Evolutionary conservation across 495 filamentous ascomycete genomes (phyloP), one percentile per base, ranked within the genome.

Genomic region (Aspergillus diversus): DNA sequence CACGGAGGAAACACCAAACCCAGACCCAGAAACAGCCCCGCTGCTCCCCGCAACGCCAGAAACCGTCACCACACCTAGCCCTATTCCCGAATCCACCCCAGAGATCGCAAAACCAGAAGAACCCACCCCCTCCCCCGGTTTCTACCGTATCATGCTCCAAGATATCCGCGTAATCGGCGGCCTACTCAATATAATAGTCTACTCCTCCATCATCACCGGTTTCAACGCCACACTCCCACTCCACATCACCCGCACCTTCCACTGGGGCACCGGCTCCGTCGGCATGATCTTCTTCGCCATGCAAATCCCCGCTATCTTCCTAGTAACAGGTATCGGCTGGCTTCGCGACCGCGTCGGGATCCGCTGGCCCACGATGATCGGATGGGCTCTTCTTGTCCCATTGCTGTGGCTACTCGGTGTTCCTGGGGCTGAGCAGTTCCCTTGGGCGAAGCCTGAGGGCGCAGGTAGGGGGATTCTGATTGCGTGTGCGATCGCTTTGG

Each of bases 161-260:
- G 60, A 75, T 21, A 57, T 65, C 12, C 59, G 64, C 3, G 71
- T 74, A 48, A n/a, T 69, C 12, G 65, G 65, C 8, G 73, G 68
- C 0, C 42, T 74, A 1, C 39, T 65, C 21, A 70, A 67, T 52
- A 60, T 63, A 37, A 69, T 69, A 21, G 42, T 66, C 0, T 71
- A 64, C 43, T 64, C 67, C 9, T 9, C 71, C 15, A 46, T 76
- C 7, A 60, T 74, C 21, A 63, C 68, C 39, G 66, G 65, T 34
- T 73, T 77, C 46, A 64, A 75, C 13, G 69, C 72, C 0, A 79
- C 76, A 0, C 51, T 77, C 1, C 59, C 75, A 0, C 52, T 75
- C 3, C 75, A 77, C 63, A 66, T 76, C 8, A 65, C 66, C 15
- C 37, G 63, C 3, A 59, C 63, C 15, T 79, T 79, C 55, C 63